Percentiles rank a stretch among this genome's conserved stretches.
These are phyloP conservation scores for Paramecium pentaurelia DNA, from an alignment of 73 alveolate genomes.

Conservation along the genomic window DNA sequence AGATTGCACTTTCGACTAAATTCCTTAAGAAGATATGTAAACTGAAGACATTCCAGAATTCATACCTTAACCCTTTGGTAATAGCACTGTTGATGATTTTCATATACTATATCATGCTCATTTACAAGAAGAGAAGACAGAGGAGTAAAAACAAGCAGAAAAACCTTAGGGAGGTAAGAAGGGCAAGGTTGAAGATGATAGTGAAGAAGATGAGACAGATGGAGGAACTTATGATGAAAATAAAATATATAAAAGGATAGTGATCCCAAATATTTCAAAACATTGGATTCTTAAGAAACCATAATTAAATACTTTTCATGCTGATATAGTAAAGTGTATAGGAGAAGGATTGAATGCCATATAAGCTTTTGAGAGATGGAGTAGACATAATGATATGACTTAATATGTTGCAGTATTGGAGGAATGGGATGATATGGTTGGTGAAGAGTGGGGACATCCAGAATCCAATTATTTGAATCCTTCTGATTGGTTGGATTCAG, in stretches of 20 bases:
- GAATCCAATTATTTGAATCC: slow-evolving; percentile 76
- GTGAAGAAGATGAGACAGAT: slow-evolving; percentile 60
- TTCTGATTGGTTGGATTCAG: slow-evolving; percentile 80
- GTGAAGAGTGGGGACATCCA: slow-evolving; percentile 89
- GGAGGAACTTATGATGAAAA: slow-evolving; percentile 59
- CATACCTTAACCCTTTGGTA: slow-evolving; percentile 79
- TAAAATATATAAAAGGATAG: slow-evolving; percentile 38
- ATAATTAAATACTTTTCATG: slow-evolving; percentile 11
- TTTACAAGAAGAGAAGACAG: slow-evolving; percentile 62
- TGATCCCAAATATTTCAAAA: slow-evolving; percentile 38
- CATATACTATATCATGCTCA: slow-evolving; percentile 67
- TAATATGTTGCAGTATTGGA: slow-evolving; percentile 78
- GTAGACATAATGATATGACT: slow-evolving; percentile 79
- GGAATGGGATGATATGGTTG: slow-evolving; percentile 89
- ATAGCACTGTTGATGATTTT: slow-evolving; percentile 66
- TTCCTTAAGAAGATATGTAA: slow-evolving; percentile 54
- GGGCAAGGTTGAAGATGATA: slow-evolving; percentile 61
- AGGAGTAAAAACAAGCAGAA: slow-evolving; percentile 18
- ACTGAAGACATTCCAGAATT: slow-evolving; percentile 66
- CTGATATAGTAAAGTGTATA: slow-evolving; percentile 58
- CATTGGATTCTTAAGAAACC: slow-evolving; percentile 54
- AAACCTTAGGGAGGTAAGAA: slow-evolving; percentile 53
- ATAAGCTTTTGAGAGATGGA: slow-evolving; percentile 79
- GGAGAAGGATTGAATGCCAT: slow-evolving; percentile 75
- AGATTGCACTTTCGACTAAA: slow-evolving; percentile 63